Base-by-base conservation (phyloP, 2,329 filamentous ascomycete species). In the Aspergillus ochraceoroseus region DNA sequence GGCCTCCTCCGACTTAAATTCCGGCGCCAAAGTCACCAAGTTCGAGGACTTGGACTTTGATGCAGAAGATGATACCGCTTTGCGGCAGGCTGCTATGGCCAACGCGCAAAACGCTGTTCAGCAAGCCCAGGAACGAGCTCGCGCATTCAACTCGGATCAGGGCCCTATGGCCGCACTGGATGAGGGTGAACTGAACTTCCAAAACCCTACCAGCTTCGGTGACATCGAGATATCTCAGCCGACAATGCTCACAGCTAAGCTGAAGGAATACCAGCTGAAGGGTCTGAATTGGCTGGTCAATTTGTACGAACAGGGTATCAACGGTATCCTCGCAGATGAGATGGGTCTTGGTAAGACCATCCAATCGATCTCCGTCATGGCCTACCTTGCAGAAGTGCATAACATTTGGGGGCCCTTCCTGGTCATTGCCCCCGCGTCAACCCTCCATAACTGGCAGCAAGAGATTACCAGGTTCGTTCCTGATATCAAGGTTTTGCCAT, bases 281-380 rank as follows among this genome's bases (percentile, higher is more conserved):
- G 92, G 92, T 68, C 85, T 98, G 64, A 98, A 96, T 63, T 98
- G 92, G 92, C 80, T 98, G 39, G 92, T 95, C 71, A 96, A 98
- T 63, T 69, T 98, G 52, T 98, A 98, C 71, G 92, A 98, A 66
- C 92, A 98, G 67, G 92, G 92, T 63, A 98, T 98, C 84, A 96
- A 96, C 70, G 90, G 90, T 67, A 98, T 98, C 56, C 74, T 98
- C 49, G 92, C 92, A 51, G 92, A 98, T 63, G 92, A 98, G 70
- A 98, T 98, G 92, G 92, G 92, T 80, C 85, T 98, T 15, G 92
- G 92, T 64, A 98, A 98, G 70, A 98, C 92, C 13, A 87, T 98
- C 4, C 92, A 98, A 70, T 96, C 90, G 14, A 98, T 98, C 48
- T 96, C 92, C 0, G 90, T 98, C 62, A 96, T 98, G 92, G 89